Evolutionary conservation across 306 rosid species (phyloP).

Genomic region (Psophocarpus tetragonolobus): DNA sequence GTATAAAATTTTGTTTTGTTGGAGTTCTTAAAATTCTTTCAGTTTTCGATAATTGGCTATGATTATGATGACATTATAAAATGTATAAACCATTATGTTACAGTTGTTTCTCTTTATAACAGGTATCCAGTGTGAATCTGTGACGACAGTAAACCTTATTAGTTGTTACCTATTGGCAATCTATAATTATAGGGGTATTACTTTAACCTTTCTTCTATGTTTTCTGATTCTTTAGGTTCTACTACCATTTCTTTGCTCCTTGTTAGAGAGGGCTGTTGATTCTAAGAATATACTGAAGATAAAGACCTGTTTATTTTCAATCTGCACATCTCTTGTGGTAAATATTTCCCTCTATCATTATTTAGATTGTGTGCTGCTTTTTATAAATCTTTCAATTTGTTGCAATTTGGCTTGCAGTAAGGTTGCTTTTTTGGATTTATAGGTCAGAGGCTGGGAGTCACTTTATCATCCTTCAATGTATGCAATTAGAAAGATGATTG

Average conservation of each 20-base stretch:
- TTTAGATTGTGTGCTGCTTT: constrained; percentile 24
- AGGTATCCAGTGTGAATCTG: constrained; percentile 14
- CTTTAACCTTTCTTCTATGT: constrained; percentile 26
- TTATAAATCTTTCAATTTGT: constrained; percentile 23
- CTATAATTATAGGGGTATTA: constrained; percentile 8
- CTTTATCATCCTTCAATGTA: constrained; percentile 60
- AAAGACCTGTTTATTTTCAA: constrained; percentile 76
- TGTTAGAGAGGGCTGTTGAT: constrained; percentile 55
- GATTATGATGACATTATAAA: not conserved
- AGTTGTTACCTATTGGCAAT: not conserved
- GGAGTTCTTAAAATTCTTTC: constrained; percentile 12
- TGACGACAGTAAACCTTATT: constrained; percentile 20
- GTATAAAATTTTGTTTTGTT: not conserved
- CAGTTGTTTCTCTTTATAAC: not conserved
- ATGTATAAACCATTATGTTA: constrained; percentile 2
- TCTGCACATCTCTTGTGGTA: constrained; percentile 89
- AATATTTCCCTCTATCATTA: constrained; percentile 16
- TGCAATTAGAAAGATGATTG: constrained; percentile 58
- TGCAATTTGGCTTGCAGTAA: constrained; percentile 23
- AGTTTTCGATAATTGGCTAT: constrained; percentile 13
- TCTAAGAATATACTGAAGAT: constrained; percentile 53
- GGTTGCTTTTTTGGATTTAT: constrained; percentile 36
- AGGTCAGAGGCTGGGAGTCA: constrained; percentile 74
- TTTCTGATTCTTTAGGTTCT: constrained; percentile 58
- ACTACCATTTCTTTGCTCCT: constrained; percentile 55